Percentiles rank a stretch among this genome's conserved stretches.
phyloP scores from a whole-genome alignment of 2,329 filamentous ascomycete genomes.

The Colletotrichum musae region DNA sequence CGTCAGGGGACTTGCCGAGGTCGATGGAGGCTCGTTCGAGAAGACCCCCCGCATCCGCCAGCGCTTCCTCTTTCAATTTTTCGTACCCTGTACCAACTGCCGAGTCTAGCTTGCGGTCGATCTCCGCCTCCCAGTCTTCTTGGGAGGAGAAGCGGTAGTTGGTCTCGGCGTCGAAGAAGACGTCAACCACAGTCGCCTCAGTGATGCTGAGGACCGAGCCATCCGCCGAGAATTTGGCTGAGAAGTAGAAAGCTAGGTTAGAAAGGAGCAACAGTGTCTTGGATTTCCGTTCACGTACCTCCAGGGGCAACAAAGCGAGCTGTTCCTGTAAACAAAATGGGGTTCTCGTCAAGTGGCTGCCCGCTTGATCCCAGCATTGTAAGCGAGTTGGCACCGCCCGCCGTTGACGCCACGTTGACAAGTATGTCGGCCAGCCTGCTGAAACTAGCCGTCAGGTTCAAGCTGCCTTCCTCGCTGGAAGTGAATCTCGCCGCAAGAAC shows the following conservation, averaged over 20 bases:
- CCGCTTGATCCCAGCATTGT: constrained; percentile 44
- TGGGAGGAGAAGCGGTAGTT: constrained; percentile 45
- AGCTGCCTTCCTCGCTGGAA: constrained; percentile 39
- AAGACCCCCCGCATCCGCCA: constrained; percentile 43
- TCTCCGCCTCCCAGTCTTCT: constrained; percentile 43
- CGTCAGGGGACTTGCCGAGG: constrained; percentile 38
- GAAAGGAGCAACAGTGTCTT: background rate
- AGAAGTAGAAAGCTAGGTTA: background rate
- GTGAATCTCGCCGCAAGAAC: constrained; percentile 52
- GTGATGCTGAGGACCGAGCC: constrained; percentile 37
- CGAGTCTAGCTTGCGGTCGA: constrained; percentile 44
- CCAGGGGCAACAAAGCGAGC: constrained; percentile 41
- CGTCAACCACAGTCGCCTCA: constrained; percentile 45
- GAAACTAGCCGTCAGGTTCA: constrained; percentile 46
- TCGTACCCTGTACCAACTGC: constrained; percentile 44
- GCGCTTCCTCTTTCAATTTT: constrained; percentile 34
- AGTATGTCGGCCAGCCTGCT: constrained; percentile 39
- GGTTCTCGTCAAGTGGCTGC: constrained; percentile 38
- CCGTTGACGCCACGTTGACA: constrained; percentile 33
- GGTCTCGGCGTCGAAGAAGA: constrained; percentile 47
- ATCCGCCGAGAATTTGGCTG: constrained; percentile 16
- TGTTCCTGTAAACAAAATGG: constrained; percentile 44
- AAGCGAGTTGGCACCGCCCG: constrained; percentile 45
- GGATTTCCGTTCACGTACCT: constrained; percentile 29
- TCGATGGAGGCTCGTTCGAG: constrained; percentile 44